Evolutionary conservation across 352 stramenopile species (phyloP).

Genomic region (Aphanomyces astaci): DNA sequence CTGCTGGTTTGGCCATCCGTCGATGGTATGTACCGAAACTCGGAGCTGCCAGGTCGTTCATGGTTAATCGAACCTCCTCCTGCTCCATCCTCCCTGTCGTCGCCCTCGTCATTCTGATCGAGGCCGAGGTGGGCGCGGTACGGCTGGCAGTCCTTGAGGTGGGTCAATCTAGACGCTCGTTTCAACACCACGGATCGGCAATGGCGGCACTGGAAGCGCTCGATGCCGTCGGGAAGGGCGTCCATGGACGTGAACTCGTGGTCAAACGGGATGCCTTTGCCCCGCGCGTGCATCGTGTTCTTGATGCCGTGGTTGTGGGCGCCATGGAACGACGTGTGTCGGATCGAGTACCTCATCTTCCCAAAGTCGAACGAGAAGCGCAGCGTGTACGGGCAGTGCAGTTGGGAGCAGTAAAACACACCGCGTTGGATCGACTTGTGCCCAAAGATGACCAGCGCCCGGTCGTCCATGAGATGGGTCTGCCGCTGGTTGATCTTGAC

Average conservation of each 20-base stretch:
- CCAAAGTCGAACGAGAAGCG: neutral
- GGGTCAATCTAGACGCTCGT: neutral
- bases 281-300: neutral
- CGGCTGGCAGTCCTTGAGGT: neutral
- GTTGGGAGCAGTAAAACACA: neutral
- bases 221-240: neutral
- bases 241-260: neutral
- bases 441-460: neutral
- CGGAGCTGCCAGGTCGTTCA: neutral
- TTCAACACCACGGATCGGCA: neutral
- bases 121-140: neutral
- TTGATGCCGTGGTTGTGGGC: neutral
- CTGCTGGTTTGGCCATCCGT: neutral
- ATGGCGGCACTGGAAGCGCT: neutral
- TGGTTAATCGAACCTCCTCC: neutral
- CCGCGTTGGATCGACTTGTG: neutral
- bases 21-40: neutral
- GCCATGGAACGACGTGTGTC: neutral
- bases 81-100: neutral
- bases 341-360: neutral
- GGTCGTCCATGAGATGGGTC: neutral
- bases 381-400: neutral
- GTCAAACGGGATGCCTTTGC: neutral
- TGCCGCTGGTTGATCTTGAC: constrained; percentile 3
- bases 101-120: neutral